Evolutionary conservation across 257 asterid genomes (phyloP).

Genomic region (Knoxia roxburghii): DNA sequence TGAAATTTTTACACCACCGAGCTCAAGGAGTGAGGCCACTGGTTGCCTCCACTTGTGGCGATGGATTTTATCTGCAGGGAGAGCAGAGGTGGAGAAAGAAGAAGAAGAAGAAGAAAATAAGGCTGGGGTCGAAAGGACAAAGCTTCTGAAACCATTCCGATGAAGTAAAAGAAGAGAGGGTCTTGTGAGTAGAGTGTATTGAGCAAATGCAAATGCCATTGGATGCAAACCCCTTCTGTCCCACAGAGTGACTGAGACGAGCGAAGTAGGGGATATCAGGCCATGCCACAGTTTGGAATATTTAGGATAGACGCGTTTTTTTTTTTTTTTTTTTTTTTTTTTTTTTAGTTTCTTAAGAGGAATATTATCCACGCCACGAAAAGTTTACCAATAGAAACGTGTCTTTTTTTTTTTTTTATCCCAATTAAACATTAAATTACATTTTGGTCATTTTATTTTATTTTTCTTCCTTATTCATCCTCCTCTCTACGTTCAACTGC

Average conservation of each 20-base stretch:
- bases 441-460: too few relatives aligned
- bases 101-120: constrained; percentile 35
- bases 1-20: constrained; percentile 50
- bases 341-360: too few relatives aligned
- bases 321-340: too few relatives aligned
- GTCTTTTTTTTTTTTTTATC: too few relatives aligned
- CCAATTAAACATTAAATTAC: too few relatives aligned
- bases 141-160: constrained; percentile 26
- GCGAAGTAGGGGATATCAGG: neutral
- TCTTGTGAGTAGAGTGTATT: constrained; percentile 38
- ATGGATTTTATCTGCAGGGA: constrained; percentile 18
- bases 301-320: too few relatives aligned
- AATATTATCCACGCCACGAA: too few relatives aligned
- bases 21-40: constrained; percentile 41
- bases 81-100: constrained; percentile 26
- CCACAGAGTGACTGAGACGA: constrained; percentile 7
- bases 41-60: constrained; percentile 36
- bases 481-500: too few relatives aligned
- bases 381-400: too few relatives aligned
- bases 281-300: constrained; percentile 6
- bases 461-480: too few relatives aligned
- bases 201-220: constrained; percentile 55
- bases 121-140: constrained; percentile 26
- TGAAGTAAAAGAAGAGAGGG: constrained; percentile 31
- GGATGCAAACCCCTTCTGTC: neutral